Percentiles rank a stretch among this genome's conserved stretches.
These are phyloP conservation scores for Castanospermum australe DNA, from an alignment of 306 rosid genomes.

Conservation along the genomic window DNA sequence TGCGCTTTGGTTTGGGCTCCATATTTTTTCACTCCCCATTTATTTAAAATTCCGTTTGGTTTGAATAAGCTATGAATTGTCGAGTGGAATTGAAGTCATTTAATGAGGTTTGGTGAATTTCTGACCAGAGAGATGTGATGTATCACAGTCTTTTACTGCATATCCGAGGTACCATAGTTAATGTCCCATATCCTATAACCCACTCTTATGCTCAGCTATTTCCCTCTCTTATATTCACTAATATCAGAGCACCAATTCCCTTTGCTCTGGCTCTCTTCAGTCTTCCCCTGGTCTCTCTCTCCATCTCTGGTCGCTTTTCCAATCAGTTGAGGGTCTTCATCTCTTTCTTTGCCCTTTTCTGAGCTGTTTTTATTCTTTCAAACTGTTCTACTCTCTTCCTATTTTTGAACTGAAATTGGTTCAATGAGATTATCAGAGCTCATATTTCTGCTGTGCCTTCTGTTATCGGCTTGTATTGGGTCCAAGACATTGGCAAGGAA, in stretches of 20 bases:
- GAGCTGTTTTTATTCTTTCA: background rate
- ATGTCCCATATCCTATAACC: constrained; percentile 46
- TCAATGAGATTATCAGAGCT: constrained; percentile 44
- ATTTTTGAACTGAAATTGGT: background rate
- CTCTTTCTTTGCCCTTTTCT: background rate
- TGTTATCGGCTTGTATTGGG: constrained; percentile 43
- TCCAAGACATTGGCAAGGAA: constrained; percentile 51
- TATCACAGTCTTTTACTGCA: constrained; percentile 59
- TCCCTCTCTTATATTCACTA: constrained; percentile 3
- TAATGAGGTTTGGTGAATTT: constrained; percentile 77
- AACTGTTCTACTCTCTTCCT: background rate
- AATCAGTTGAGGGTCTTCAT: constrained; percentile 5
- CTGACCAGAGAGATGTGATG: constrained; percentile 62
- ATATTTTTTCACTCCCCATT: constrained; percentile 27
- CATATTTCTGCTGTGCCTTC: constrained; percentile 40
- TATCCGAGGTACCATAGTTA: constrained; percentile 65
- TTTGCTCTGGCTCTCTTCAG: constrained; percentile 39
- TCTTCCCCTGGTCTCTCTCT: background rate
- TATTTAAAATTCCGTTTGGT: constrained; percentile 34
- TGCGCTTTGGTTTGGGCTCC: constrained; percentile 36
- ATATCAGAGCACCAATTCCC: constrained; percentile 40
- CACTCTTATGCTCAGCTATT: constrained; percentile 4
- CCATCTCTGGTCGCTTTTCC: constrained; percentile 29
- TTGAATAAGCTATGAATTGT: constrained; percentile 25
- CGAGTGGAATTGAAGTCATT: constrained; percentile 45